Conservation (phyloP, 2,329 filamentous ascomycete genomes). For the Penicillium sp. region DNA sequence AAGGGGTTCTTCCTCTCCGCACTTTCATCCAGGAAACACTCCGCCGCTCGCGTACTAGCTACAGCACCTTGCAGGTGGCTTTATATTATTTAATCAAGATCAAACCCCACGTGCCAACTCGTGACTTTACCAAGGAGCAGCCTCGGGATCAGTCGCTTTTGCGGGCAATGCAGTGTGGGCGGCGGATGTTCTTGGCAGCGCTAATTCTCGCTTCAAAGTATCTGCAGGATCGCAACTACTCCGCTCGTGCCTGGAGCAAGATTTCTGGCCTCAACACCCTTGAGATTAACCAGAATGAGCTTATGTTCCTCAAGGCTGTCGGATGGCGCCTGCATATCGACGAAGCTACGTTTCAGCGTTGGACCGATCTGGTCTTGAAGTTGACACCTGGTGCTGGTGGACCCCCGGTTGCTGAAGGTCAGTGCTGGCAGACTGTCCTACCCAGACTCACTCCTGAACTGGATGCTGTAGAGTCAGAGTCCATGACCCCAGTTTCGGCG, state of each 20-base stretch:
- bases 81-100: constrained; percentile 95
- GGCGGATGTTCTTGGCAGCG: constrained; percentile 94
- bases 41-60: constrained; percentile 90
- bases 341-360: constrained; percentile 82
- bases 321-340: constrained; percentile 95
- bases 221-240: constrained; percentile 96
- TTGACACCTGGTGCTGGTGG: constrained; percentile 64
- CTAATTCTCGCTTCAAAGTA: constrained; percentile 97
- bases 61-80: constrained; percentile 94
- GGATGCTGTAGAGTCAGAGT: constrained; percentile 47
- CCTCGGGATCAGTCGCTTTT: constrained; percentile 67
- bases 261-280: constrained; percentile 91
- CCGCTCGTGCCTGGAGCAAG: constrained; percentile 96
- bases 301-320: constrained; percentile 83
- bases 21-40: constrained; percentile 98
- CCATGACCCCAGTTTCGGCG: constrained; percentile 30
- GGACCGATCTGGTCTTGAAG: constrained; percentile 88
- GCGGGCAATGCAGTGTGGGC: constrained; percentile 87
- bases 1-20: constrained; percentile 80
- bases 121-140: constrained; percentile 85
- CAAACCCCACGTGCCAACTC: constrained; percentile 79
- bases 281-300: constrained; percentile 97
- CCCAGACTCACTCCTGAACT: constrained; percentile 58
- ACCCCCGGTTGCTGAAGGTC: constrained; percentile 36
- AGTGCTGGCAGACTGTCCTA: constrained; percentile 50